Conservation (phyloP, 441 rosid genomes). For the Capsella rubella region DNA sequence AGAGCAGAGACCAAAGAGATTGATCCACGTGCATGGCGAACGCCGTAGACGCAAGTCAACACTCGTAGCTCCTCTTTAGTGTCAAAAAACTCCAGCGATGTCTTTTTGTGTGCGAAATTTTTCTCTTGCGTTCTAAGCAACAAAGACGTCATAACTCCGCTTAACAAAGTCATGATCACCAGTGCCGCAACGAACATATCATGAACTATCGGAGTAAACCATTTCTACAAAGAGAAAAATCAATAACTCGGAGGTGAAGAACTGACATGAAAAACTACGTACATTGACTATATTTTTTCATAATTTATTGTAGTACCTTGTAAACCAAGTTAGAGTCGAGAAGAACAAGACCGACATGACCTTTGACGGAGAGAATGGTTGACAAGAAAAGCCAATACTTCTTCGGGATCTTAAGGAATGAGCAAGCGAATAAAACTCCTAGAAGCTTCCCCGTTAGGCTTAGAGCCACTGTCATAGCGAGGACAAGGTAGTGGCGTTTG, state of each 20-base stretch:
- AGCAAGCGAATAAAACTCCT: constrained; percentile 66
- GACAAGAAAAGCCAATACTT: constrained; percentile 62
- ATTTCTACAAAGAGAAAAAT: constrained; percentile 42
- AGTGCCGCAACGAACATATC: constrained; percentile 57
- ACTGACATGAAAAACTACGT: not conserved
- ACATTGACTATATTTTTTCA: not conserved
- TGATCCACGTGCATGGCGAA: constrained; percentile 71
- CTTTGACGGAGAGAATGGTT: constrained; percentile 70
- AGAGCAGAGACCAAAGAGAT: constrained; percentile 62
- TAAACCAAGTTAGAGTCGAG: constrained; percentile 36
- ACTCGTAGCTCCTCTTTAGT: constrained; percentile 67
- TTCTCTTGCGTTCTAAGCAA: constrained; percentile 52
- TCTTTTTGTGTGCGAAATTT: constrained; percentile 51
- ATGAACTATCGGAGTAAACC: constrained; percentile 53
- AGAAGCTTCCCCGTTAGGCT: constrained; percentile 59
- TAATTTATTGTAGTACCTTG: constrained; percentile 36
- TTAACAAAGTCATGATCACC: constrained; percentile 61
- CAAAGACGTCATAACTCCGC: constrained; percentile 60
- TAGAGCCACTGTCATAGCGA: constrained; percentile 47
- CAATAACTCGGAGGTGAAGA: not conserved
- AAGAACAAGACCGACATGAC: constrained; percentile 71
- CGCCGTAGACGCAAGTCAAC: constrained; percentile 69
- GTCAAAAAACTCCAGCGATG: constrained; percentile 56
- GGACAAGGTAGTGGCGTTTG: constrained; percentile 39
- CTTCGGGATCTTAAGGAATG: constrained; percentile 57